Conservation (phyloP, 192 early-diverging fungal species). For the Neocallimastix lanati region DNA sequence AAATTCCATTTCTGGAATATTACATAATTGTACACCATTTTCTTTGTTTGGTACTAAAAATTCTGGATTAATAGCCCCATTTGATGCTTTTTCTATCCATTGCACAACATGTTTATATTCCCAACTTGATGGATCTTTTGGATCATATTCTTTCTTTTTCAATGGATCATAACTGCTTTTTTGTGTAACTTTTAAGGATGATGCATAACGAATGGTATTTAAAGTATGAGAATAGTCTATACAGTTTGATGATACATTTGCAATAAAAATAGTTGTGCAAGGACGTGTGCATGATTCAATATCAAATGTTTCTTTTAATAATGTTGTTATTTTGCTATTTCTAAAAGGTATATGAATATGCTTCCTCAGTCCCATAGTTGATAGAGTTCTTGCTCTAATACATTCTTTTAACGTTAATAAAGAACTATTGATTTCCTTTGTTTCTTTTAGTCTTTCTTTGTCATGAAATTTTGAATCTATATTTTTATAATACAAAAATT, state of each 20-base stretch:
- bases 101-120: slow-evolving; percentile 8
- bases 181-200: slow-evolving; percentile 11
- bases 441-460: slow-evolving; percentile 22
- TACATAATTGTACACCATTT: slow-evolving; percentile 16
- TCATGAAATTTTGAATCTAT: slow-evolving; percentile 16
- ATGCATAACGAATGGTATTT: slow-evolving; percentile 21
- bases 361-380: slow-evolving; percentile 3
- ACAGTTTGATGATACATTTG: slow-evolving; percentile 9
- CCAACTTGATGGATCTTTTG: slow-evolving; percentile 17
- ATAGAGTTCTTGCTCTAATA: slow-evolving; percentile 18
- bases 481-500: no score
- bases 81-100: slow-evolving; percentile 12
- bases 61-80: slow-evolving; percentile 1
- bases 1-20: slow-evolving; percentile 19
- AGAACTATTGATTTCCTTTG: slow-evolving; percentile 25
- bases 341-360: slow-evolving; percentile 27
- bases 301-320: slow-evolving; percentile 30
- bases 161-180: neutral
- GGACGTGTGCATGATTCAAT: slow-evolving; percentile 8
- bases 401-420: slow-evolving; percentile 31
- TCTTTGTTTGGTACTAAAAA: slow-evolving; percentile 17
- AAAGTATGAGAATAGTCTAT: slow-evolving; percentile 15
- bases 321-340: slow-evolving; percentile 18
- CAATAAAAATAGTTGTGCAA: slow-evolving; percentile 20
- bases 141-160: slow-evolving; percentile 3